These are phyloP conservation scores for Pezicula neosporulosa DNA, from an alignment of 2,329 filamentous ascomycete genomes.

Conservation along the genomic window DNA sequence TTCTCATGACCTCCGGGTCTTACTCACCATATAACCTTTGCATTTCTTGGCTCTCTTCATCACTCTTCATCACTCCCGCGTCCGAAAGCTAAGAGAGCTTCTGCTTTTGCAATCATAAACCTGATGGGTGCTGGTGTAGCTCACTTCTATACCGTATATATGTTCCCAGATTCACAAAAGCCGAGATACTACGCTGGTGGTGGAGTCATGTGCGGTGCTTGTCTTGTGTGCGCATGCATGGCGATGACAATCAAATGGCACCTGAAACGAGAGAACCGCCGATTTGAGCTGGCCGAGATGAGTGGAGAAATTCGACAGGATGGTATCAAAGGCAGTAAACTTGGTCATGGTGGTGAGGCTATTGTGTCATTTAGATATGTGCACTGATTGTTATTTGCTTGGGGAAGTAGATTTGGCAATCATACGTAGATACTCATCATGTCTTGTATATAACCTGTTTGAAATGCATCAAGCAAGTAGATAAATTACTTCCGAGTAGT, in stretches of 20 bases:
- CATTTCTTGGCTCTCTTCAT: conserved; percentile 9
- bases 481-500: too few relatives aligned
- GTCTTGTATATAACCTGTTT: not conserved
- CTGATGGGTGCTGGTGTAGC: conserved; percentile 13
- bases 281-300: not conserved
- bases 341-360: not conserved
- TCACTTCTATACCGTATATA: conserved; percentile 29
- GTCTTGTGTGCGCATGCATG: not conserved
- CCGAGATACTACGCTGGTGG: conserved; percentile 25
- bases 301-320: not conserved
- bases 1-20: conserved; percentile 5
- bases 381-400: not conserved
- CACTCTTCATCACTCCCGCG: conserved; percentile 8
- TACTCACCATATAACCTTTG: conserved; percentile 1
- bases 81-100: conserved; percentile 9
- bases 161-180: conserved; percentile 28
- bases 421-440: not conserved
- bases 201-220: conserved; percentile 1
- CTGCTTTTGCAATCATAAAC: conserved; percentile 20
- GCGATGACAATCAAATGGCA: not conserved
- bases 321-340: not conserved
- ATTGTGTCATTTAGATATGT: not conserved
- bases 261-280: not conserved
- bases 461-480: not conserved
- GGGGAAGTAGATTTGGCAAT: not conserved